Conservation (phyloP, 2,329 filamentous ascomycete species). For the Aulographum hederae region DNA sequence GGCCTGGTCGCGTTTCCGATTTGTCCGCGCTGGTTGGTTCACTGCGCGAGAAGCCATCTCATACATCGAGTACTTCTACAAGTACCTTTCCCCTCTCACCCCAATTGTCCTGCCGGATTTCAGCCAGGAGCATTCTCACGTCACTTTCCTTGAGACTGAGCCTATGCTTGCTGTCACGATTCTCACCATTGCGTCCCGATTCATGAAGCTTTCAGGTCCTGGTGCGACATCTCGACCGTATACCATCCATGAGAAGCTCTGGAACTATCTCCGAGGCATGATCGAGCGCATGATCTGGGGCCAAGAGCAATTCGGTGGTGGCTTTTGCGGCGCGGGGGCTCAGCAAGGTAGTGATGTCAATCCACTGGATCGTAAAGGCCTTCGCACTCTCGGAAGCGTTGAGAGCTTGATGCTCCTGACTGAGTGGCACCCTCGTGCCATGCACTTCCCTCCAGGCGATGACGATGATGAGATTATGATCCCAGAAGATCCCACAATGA, state of each 20-base stretch:
- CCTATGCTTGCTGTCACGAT: slow-evolving; percentile 85
- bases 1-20: slow-evolving; percentile 83
- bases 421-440: slow-evolving; percentile 87
- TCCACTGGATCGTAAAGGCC: slow-evolving; percentile 40
- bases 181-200: slow-evolving; percentile 77
- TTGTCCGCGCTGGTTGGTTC: slow-evolving; percentile 95
- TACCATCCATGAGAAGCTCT: slow-evolving; percentile 86
- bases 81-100: slow-evolving; percentile 75
- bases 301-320: slow-evolving; percentile 85
- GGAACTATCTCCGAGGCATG: slow-evolving; percentile 88
- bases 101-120: slow-evolving; percentile 89
- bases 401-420: slow-evolving; percentile 88
- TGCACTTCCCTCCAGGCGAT: slow-evolving; percentile 73
- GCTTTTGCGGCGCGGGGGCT: slow-evolving; percentile 52
- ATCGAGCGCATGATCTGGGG: slow-evolving; percentile 91
- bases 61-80: slow-evolving; percentile 86
- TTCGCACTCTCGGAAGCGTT: slow-evolving; percentile 81
- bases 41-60: slow-evolving; percentile 82
- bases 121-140: slow-evolving; percentile 60
- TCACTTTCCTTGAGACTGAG: slow-evolving; percentile 69
- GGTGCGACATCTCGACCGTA: slow-evolving; percentile 65
- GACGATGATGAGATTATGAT: slow-evolving; percentile 40
- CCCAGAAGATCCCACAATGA: slow-evolving; percentile 26
- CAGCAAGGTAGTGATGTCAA: slow-evolving; percentile 48
- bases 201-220: slow-evolving; percentile 54